Evolutionary conservation across 768 basidiomycete species (phyloP).

Genomic region (Suillus spraguei): DNA sequence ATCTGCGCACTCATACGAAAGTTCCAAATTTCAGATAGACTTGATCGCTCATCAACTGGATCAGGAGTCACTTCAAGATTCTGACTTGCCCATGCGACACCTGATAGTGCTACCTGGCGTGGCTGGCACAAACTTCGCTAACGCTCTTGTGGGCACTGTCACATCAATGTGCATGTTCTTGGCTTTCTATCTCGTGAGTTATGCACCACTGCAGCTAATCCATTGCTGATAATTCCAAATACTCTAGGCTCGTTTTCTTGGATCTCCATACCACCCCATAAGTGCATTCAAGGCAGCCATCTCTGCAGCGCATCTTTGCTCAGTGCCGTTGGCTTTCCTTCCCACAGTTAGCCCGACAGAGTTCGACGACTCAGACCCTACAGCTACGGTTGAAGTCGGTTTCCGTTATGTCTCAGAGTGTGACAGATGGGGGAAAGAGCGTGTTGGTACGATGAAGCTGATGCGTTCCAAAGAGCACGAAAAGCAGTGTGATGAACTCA

Average conservation of each 20-base stretch:
- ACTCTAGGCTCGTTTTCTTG: slow-evolving; percentile 63
- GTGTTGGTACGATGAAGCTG: slow-evolving; percentile 52
- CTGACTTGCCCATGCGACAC: slow-evolving; percentile 41
- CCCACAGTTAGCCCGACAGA: slow-evolving; percentile 30
- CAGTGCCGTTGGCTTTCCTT: slow-evolving; percentile 57
- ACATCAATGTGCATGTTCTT: slow-evolving; percentile 51
- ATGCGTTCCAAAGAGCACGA: slow-evolving; percentile 53
- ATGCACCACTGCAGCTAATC: background rate
- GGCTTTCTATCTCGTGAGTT: slow-evolving; percentile 65
- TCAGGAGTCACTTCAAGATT: slow-evolving; percentile 36
- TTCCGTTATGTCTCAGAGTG: slow-evolving; percentile 58
- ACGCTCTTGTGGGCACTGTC: slow-evolving; percentile 46
- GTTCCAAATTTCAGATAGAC: slow-evolving; percentile 78
- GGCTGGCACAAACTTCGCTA: slow-evolving; percentile 62
- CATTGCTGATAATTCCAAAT: slow-evolving; percentile 10
- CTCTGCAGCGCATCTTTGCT: slow-evolving; percentile 63
- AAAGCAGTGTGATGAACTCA: slow-evolving; percentile 46
- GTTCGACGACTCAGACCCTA: slow-evolving; percentile 19
- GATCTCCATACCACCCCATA: slow-evolving; percentile 70
- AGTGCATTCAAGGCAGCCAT: slow-evolving; percentile 64
- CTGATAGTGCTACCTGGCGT: slow-evolving; percentile 72
- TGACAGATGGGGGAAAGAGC: slow-evolving; percentile 55
- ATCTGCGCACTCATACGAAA: slow-evolving; percentile 66
- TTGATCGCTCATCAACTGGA: slow-evolving; percentile 62
- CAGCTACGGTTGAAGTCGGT: slow-evolving; percentile 18